Evolutionary conservation across 768 basidiomycete species (phyloP), one percentile per base, ranked within the genome.

Genomic region (Tricholomella constricta): DNA sequence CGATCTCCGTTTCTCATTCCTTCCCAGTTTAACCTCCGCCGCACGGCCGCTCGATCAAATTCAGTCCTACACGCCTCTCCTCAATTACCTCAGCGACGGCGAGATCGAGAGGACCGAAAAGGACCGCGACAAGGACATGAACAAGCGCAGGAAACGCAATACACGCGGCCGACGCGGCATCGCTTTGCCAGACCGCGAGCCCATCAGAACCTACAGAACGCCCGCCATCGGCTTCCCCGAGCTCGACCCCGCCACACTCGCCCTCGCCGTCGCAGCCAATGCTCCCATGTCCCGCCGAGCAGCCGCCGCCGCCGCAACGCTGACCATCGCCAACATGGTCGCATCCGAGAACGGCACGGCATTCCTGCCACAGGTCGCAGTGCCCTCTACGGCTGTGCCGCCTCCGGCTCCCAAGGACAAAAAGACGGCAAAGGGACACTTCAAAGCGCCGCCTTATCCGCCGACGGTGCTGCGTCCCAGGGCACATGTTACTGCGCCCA

Each of bases 101-200:
- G 95, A 98, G 56, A 80, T 98, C 52, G 93, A 94, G 58, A 77
- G 86, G 50, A 87, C 83, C 58, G 96, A 99, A 68, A 89, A 88
- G 66, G 94, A 97, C 56, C 82, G 94, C 54, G 97, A 99, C 69
- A 94, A 94, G 72, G 94, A 98, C 59, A 78, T 89, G 60, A 89
- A 84, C 60, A 89, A 88, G 66, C 86, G 94, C 55, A 77, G 91
- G 41, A 89, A 93, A 64, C 85, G 91, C 45, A 88, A 90, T 61
- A 92, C 89, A 2, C 83, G 97, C 31, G 87, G 88, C 3, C 76
- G 89, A 49, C 76, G 90, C 26, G 92, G 93, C 12, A 78, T 94
- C 52, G 83, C 83, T 3, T 74, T 98, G 22, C 95, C 97, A 0
- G 97, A 99, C 65, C 86, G 96, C 38, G 96, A 99, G 54, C 89